phyloP scores from a whole-genome alignment of 2,329 filamentous ascomycete species.

The Gyromitra esculenta region DNA sequence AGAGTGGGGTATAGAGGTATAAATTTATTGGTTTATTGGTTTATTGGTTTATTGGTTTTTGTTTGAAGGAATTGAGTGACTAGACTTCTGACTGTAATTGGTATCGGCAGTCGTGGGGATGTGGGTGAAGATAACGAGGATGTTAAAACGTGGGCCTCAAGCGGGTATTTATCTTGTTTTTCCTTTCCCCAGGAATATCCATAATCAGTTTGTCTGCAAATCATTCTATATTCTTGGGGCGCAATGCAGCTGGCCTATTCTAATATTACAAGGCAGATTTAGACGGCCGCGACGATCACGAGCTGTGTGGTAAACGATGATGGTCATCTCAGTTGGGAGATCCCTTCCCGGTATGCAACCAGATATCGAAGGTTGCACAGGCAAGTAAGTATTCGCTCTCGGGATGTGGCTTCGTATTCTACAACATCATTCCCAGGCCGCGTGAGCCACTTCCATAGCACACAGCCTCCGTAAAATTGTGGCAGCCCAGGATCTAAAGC shows the following conservation, averaged over 20 bases:
- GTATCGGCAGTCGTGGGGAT: background rate
- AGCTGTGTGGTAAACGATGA: background rate
- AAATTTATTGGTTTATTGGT: too few relatives aligned
- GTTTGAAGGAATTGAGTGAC: background rate
- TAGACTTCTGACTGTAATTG: background rate
- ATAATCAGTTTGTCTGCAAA: background rate
- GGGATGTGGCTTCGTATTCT: too few relatives aligned
- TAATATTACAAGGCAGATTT: conserved; percentile 24
- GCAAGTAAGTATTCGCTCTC: background rate
- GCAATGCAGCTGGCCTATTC: conserved; percentile 4
- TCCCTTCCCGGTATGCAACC: background rate
- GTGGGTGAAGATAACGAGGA: background rate
- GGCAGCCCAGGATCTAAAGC: too few relatives aligned
- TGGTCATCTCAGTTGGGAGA: background rate
- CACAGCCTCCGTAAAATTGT: too few relatives aligned
- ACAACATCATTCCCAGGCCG: too few relatives aligned
- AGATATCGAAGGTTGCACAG: background rate
- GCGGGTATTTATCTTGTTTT: conserved; percentile 26
- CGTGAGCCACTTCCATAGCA: too few relatives aligned
- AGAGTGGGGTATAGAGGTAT: background rate
- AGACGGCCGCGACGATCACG: conserved; percentile 2
- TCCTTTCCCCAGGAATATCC: background rate
- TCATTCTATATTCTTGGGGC: background rate
- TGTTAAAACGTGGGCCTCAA: background rate
- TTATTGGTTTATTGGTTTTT: background rate